Base-by-base conservation (phyloP, 306 rosid species). In the Inga leiocalycina region DNA sequence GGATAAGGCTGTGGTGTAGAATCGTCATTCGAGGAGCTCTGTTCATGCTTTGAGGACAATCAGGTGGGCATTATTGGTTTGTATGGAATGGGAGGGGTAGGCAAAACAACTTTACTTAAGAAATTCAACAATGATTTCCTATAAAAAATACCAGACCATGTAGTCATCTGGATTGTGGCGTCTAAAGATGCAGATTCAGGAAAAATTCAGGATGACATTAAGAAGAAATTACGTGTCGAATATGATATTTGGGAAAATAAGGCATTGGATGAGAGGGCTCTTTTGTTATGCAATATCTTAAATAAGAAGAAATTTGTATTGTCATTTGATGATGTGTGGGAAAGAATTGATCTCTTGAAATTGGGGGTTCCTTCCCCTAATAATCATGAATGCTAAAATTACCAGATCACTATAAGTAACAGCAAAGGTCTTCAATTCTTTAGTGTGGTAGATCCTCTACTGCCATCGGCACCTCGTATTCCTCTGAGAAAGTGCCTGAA, bases 261-360 rank as follows among this genome's bases (percentile, higher is more conserved):
- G 75, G 2, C 56, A 0, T 0, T 12, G 10, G 27, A 19, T n/a
- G 75, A 22, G 10, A 71, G 37, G 12, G 56, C 37, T 71, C 0
- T 2, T 44, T 30, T 20, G 13, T 12, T 71, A 22, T 71, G 11
- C 2, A n/a, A n/a, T 1, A 4, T 44, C 37, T 71, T 71, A 15
- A 44, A 10, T 8, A 12, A 71, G 10, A 43, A 8, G 3, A 15
- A 15, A 16, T 16, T 51, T 16, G 57, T 51, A 7, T 51, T 51
- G 57, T 52, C 16, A 52, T 52, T 71, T 44, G 75, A 71, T 44
- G 75, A 71, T 44, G 30, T 71, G 16, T n/a, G 75, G 75, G 11
- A n/a, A 16, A 12, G 35, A 10, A 71, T 71, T 20, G 56, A 71
- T 44, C 0, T 71, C 4, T 0, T 44, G 12, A 71, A 43, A 2